phyloP scores from a whole-genome alignment of 768 basidiomycete species.

The Phlebiopsis gigantea region DNA sequence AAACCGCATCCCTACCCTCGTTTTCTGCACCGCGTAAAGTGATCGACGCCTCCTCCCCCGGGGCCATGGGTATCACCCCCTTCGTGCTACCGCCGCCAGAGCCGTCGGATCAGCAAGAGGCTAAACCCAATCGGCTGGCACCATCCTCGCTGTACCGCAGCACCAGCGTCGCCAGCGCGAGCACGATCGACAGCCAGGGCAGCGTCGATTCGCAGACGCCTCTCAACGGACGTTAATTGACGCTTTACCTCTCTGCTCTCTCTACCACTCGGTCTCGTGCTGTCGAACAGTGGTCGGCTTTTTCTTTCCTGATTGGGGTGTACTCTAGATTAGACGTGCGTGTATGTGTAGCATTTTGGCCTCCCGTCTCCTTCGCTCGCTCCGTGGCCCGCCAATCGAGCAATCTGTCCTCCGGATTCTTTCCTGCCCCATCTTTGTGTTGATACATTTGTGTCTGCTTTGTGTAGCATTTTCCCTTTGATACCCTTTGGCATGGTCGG shows the following conservation, averaged over 20 bases:
- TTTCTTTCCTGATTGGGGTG: background rate
- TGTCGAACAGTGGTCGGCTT: background rate
- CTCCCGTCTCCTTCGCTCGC: background rate
- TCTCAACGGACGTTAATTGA: background rate
- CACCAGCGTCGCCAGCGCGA: background rate
- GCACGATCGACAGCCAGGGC: background rate
- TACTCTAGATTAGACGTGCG: background rate
- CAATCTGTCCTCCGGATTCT: background rate
- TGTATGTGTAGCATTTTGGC: background rate
- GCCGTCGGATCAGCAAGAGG: background rate
- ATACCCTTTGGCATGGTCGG: background rate
- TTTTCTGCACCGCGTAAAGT: constrained; percentile 23
- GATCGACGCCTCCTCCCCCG: constrained; percentile 19
- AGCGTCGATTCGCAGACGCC: constrained; percentile 8
- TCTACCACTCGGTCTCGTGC: background rate
- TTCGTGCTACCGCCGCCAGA: constrained; percentile 18
- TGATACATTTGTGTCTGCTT: background rate
- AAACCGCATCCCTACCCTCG: constrained; percentile 19
- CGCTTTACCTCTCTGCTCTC: background rate
- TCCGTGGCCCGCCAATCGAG: background rate
- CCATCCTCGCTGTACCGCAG: background rate
- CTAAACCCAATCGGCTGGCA: background rate
- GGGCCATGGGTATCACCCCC: constrained; percentile 26
- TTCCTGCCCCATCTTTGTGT: background rate
- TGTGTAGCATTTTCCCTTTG: background rate